phyloP scores from a whole-genome alignment of 139 green algal genomes.

The Choricystis sp. region DNA sequence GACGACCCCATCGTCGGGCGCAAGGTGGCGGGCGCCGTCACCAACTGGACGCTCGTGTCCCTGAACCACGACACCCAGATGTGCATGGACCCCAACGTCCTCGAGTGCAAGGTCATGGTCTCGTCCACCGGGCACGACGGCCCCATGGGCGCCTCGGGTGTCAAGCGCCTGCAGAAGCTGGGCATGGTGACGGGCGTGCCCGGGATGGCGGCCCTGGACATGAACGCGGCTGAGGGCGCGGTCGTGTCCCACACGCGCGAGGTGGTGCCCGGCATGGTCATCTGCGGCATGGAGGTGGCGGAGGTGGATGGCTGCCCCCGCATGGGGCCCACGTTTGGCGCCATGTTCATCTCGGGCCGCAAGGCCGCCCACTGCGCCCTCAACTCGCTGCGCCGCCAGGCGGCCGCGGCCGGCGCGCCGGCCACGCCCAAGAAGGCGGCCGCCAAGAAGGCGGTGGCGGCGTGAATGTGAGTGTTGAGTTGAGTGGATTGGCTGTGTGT shows the following conservation, averaged over 20 bases:
- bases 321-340: slow-evolving; percentile 94
- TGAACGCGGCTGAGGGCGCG: slow-evolving; percentile 79
- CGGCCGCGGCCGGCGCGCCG: no score
- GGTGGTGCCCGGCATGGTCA: slow-evolving; percentile 88
- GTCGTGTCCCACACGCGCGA: slow-evolving; percentile 72
- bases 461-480: no score
- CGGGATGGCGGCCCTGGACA: slow-evolving; percentile 93
- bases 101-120: slow-evolving; percentile 82
- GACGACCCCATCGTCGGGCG: slow-evolving; percentile 17
- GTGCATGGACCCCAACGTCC: slow-evolving; percentile 93
- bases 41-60: slow-evolving; percentile 96
- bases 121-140: slow-evolving; percentile 86
- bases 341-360: slow-evolving; percentile 83
- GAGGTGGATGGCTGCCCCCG: slow-evolving; percentile 57
- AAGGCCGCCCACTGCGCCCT: slow-evolving; percentile 85
- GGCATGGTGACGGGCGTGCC: slow-evolving; percentile 66
- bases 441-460: not conserved
- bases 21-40: slow-evolving; percentile 77
- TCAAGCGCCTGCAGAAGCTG: slow-evolving; percentile 78
- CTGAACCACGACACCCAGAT: slow-evolving; percentile 90
- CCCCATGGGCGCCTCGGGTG: slow-evolving; percentile 72
- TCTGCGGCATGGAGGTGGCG: slow-evolving; percentile 86
- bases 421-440: no score
- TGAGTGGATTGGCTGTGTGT: no score
- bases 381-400: slow-evolving; percentile 34